Evolutionary conservation across 805 yeast genomes (phyloP), one percentile per base, ranked within the genome.

Genomic region (Candida caryicola): DNA sequence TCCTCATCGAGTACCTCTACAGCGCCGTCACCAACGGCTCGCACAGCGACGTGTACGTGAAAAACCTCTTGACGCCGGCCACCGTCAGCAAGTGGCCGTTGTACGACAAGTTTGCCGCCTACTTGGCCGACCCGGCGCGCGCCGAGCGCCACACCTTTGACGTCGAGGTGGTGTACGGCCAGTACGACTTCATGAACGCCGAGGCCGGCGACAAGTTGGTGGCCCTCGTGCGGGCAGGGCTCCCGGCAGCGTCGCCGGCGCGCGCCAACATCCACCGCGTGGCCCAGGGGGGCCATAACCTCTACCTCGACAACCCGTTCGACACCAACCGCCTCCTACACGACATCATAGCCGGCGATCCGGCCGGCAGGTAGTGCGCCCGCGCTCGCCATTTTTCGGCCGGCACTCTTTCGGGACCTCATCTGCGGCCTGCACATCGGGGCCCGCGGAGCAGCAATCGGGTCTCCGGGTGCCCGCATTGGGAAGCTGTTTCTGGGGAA

Each of bases 181-280:
- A 80, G 45, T 76, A 69, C 45, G 95, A 85, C 53, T 85, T 85
- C 71, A 85, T 84, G 93, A 73, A 79, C 50, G 58, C 70, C 1
- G 69, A 65, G 29, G 82, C 83, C 0, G 84, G 84, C 4, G 39
- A 46, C 15, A 60, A 54, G 31, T 45, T 69, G 36, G 59, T 53
- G n/a, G 43, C 50, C 2, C 18, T 39, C 19, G 31, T 40, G 4
- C 10, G 26, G 12, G 13, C 19, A 14, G 29, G 31, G 5, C 14
- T 29, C 15, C 17, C 34, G 4, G 17, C 23, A 12, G 10, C 34
- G 17, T 50, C 51, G 26, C 45, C 45, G n/a, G 46, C 46, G 16
- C 37, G 37, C 34, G 54, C 60, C 8, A 44, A 47, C 10, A 55
- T 62, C 31, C 43, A 55, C 38, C 50, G 44, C 23, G 44, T 64